These are phyloP conservation scores for Infundibulicybe gibba DNA, from an alignment of 768 basidiomycete species.

Conservation along the genomic window DNA sequence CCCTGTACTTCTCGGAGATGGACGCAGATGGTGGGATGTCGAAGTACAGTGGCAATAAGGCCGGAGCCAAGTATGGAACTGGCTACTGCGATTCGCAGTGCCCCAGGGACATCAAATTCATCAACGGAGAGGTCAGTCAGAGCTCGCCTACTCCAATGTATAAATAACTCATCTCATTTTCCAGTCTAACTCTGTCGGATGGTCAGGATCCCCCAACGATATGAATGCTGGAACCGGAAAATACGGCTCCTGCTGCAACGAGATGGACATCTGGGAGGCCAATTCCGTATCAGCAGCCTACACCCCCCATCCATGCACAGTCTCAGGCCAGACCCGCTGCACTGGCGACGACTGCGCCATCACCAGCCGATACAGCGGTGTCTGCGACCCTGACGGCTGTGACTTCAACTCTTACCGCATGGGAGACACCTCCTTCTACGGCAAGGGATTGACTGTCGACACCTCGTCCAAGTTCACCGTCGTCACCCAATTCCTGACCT, in stretches of 20 bases:
- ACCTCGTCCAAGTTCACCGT: slow-evolving; percentile 49
- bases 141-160: neutral
- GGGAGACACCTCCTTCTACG: slow-evolving; percentile 44
- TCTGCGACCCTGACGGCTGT: slow-evolving; percentile 56
- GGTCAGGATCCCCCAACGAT: slow-evolving; percentile 31
- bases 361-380: slow-evolving; percentile 33
- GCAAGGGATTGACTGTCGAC: slow-evolving; percentile 44
- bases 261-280: slow-evolving; percentile 63
- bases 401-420: slow-evolving; percentile 63
- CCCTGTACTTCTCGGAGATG: slow-evolving; percentile 44
- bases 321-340: slow-evolving; percentile 38
- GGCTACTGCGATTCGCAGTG: slow-evolving; percentile 48
- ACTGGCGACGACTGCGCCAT: slow-evolving; percentile 34
- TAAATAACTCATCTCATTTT: neutral
- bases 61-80: slow-evolving; percentile 40
- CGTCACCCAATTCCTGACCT: slow-evolving; percentile 55
- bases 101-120: slow-evolving; percentile 42
- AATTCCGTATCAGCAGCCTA: slow-evolving; percentile 47
- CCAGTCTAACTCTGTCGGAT: slow-evolving; percentile 45
- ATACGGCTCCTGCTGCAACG: slow-evolving; percentile 51
- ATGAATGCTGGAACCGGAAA: slow-evolving; percentile 43
- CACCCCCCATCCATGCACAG: slow-evolving; percentile 50
- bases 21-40: slow-evolving; percentile 37
- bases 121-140: slow-evolving; percentile 33
- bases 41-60: slow-evolving; percentile 36